Base-by-base conservation (phyloP, 2,329 filamentous ascomycete genomes). In the Pleoardoris graminearum region DNA sequence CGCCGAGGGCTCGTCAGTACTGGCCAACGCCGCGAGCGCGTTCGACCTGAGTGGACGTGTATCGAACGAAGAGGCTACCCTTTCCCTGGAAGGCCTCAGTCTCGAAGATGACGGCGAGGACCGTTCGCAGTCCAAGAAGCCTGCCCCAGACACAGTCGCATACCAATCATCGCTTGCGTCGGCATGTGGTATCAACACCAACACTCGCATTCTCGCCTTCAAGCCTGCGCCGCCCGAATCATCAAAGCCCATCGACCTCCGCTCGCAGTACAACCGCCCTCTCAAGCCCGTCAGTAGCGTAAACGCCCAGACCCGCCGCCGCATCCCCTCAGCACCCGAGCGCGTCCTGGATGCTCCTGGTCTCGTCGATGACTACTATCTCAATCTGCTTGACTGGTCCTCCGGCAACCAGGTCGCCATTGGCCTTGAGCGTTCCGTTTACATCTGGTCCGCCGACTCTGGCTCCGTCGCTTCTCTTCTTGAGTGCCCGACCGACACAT, bases 151-250 rank as follows among this genome's bases (percentile, higher is more conserved):
- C 75, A 87, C 90, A 2, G 85, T 90, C 48, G 93, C 93, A 19
- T 97, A 97, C 75, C 89, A 97, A 75, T 91, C 94, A 53, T 93
- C 91, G 2, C 80, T 97, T 39, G 92, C 93, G 39, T 87, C 86
- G 61, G 93, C 93, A 44, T 97, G 93, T 73, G 94, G 92, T 51
- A 91, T 99, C 58, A 93, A 86, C 70, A 84, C 96, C 57, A 96
- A 92, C 80, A 95, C 92, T 50, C 90, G 94, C 58, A 99, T 99
- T 66, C 88, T 99, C 46, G 90, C 94, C 54, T 99, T 97, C 83
- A 99, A 99, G 86, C 94, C 94, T 49, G 91, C 93, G 2, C 85
- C 94, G n/a, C 94, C 94, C 3, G 94, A 97, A 79, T 97, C 94
- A 6, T 96, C 92, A 29, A 97, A 96, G 82, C 94, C 94, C 30